Evolutionary conservation across 108 stramenopile genomes (phyloP).

Genomic region (Pseudonitzschia pungens): DNA sequence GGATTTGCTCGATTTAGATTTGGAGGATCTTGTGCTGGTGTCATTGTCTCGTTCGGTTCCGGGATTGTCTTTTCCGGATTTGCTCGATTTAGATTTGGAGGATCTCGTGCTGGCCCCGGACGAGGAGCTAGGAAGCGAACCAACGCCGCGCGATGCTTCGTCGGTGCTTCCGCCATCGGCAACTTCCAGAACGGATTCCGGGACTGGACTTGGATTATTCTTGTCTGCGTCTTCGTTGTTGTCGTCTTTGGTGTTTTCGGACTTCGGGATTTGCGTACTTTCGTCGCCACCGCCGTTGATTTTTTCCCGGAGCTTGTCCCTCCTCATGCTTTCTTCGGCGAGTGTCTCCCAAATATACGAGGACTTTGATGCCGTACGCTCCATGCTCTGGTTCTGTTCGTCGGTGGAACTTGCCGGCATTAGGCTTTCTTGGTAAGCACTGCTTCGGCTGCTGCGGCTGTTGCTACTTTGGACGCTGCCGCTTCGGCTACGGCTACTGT

Average conservation of each 20-base stretch:
- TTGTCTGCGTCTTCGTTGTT: neutral
- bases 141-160: too few species aligned
- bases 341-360: neutral
- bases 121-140: too few species aligned
- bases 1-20: too few species aligned
- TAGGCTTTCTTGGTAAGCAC: too few species aligned
- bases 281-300: neutral
- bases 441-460: neutral
- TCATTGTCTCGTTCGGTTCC: too few species aligned
- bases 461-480: neutral
- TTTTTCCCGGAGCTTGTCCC: neutral
- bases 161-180: too few species aligned
- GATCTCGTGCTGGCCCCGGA: too few species aligned
- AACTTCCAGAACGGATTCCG: too few species aligned
- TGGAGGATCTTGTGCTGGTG: too few species aligned
- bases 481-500: neutral
- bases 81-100: too few species aligned
- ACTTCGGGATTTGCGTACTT: neutral
- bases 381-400: neutral
- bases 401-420: neutral
- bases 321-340: neutral
- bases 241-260: neutral
- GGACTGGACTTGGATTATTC: too few species aligned
- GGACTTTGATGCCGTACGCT: neutral
- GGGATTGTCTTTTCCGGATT: too few species aligned